These are phyloP conservation scores for Bipolaris oryzae DNA, from an alignment of 2,329 filamentous ascomycete genomes.

Conservation along the genomic window DNA sequence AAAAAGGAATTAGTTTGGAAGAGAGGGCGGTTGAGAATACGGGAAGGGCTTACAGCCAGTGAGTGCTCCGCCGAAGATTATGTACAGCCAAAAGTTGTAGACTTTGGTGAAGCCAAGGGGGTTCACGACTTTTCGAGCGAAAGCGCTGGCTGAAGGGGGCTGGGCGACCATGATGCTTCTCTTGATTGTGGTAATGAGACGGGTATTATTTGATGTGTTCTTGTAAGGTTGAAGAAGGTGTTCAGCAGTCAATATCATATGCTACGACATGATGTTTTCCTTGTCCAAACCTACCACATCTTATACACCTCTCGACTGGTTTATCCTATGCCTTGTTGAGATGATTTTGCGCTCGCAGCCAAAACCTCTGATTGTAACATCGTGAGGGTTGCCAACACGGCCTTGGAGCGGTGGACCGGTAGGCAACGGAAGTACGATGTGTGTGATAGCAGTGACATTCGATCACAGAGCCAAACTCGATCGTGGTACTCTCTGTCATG, in stretches of 20 bases:
- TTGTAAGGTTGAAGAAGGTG: not conserved
- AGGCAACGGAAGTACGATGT: not conserved
- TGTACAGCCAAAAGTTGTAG: slow-evolving; percentile 64
- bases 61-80: slow-evolving; percentile 28
- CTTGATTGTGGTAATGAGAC: not conserved
- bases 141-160: slow-evolving; percentile 16
- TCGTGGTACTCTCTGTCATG: not conserved
- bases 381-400: not conserved
- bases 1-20: not conserved
- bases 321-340: not conserved
- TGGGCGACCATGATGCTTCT: slow-evolving; percentile 19
- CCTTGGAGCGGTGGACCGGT: not conserved
- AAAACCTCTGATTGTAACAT: not conserved
- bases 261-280: not conserved
- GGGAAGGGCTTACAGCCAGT: slow-evolving; percentile 16
- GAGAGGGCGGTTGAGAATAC: no score
- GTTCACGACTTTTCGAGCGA: slow-evolving; percentile 32
- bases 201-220: not conserved
- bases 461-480: not conserved
- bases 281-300: not conserved
- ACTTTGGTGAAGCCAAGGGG: slow-evolving; percentile 61
- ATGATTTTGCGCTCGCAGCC: slow-evolving; percentile 5
- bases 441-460: not conserved
- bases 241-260: not conserved
- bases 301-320: not conserved